Conservation (phyloP, 2,329 filamentous ascomycete species). For the Westerdykella ornata region DNA sequence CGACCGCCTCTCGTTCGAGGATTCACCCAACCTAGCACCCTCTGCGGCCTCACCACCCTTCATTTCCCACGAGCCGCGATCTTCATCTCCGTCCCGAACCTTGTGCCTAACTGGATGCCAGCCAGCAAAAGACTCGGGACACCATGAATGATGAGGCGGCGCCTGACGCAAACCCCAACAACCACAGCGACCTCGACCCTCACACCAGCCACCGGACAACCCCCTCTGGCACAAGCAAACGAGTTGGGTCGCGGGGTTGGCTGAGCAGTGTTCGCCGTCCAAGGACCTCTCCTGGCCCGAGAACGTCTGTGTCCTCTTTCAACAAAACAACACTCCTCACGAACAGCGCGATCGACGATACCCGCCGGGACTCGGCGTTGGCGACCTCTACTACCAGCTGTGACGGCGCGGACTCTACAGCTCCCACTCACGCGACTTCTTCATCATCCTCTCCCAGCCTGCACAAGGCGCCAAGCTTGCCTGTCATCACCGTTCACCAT, state of each 20-base stretch:
- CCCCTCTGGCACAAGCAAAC: constrained; percentile 11
- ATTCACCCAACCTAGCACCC: too few relatives aligned
- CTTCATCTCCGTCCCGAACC: too few relatives aligned
- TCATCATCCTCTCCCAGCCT: constrained; percentile 27
- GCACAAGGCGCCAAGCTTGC: constrained; percentile 38
- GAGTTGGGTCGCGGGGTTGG: constrained; percentile 28
- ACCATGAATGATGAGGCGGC: constrained; percentile 31
- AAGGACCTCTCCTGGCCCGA: constrained; percentile 33
- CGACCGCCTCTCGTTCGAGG: too few relatives aligned
- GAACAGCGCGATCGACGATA: constrained; percentile 21
- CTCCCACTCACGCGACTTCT: not conserved
- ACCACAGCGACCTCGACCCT: not conserved
- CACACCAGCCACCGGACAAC: constrained; percentile 7
- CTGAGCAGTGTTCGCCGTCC: constrained; percentile 34
- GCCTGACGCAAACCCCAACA: constrained; percentile 2
- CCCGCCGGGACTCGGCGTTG: constrained; percentile 38
- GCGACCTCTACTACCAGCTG: constrained; percentile 23
- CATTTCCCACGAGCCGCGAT: too few relatives aligned
- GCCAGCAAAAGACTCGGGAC: constrained; percentile 19
- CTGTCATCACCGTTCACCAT: constrained; percentile 42
- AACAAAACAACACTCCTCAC: constrained; percentile 26
- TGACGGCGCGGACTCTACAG: constrained; percentile 9
- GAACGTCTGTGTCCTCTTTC: constrained; percentile 14
- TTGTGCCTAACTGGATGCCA: constrained; percentile 15
- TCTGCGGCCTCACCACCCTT: too few relatives aligned